Evolutionary conservation across 2,329 filamentous ascomycete species (phyloP).

Genomic region (Curvularia hawaiiensis): DNA sequence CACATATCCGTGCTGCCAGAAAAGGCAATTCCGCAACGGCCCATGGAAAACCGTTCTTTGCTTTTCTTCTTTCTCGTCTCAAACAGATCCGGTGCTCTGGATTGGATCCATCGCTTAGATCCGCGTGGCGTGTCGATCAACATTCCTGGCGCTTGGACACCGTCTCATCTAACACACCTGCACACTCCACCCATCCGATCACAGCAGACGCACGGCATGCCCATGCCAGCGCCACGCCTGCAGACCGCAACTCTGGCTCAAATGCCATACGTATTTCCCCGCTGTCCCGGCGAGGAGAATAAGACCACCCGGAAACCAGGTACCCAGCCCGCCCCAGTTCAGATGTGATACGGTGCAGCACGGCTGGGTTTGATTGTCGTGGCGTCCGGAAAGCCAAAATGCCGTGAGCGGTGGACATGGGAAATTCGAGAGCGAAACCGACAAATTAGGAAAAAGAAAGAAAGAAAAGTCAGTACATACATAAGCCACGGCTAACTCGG

Average conservation of each 20-base stretch:
- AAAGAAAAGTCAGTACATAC: neutral
- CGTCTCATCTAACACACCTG: neutral
- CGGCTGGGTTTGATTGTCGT: neutral
- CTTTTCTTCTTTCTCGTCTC: neutral
- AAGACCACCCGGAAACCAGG: neutral
- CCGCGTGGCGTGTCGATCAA: constrained; percentile 21
- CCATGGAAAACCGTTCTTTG: neutral
- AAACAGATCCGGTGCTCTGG: constrained; percentile 15
- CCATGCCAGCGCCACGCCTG: neutral
- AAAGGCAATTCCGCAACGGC: neutral
- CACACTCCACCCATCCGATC: neutral
- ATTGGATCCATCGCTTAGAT: constrained; percentile 17
- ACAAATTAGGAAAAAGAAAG: neutral
- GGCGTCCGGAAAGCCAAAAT: neutral
- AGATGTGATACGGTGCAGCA: neutral
- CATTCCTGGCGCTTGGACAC: neutral
- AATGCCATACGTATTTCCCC: neutral
- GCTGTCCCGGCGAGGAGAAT: neutral
- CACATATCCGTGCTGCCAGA: neutral
- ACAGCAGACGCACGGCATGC: neutral
- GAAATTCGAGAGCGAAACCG: neutral
- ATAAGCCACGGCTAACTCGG: neutral
- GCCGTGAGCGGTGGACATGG: neutral
- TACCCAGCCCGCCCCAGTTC: neutral
- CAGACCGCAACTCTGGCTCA: neutral